Evolutionary conservation across 805 yeast genomes (phyloP).

Genomic region (Candida maesae): DNA sequence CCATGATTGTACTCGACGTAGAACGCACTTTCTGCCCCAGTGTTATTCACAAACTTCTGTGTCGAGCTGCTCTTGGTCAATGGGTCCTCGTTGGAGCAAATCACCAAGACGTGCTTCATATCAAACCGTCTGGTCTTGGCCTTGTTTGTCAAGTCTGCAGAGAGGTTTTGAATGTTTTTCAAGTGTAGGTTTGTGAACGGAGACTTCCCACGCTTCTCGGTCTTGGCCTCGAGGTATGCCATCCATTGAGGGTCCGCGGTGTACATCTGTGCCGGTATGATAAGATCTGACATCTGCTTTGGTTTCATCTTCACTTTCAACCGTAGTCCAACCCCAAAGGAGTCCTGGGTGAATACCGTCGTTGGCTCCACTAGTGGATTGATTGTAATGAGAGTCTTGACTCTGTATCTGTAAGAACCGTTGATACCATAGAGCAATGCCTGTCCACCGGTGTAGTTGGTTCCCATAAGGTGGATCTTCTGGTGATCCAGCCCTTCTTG

Average conservation of each 20-base stretch:
- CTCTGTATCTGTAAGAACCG: conserved; percentile 14
- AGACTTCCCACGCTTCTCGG: neutral
- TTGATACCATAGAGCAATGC: conserved; percentile 18
- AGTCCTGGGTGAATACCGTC: neutral
- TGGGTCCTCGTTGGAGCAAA: conserved; percentile 17
- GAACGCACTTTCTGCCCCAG: conserved; percentile 11
- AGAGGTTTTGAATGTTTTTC: conserved; percentile 4
- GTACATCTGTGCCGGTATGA: conserved; percentile 6
- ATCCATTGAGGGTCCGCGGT: conserved; percentile 15
- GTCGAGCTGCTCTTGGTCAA: conserved; percentile 2
- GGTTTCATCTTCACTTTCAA: conserved; percentile 13
- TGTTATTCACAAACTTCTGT: conserved; percentile 12
- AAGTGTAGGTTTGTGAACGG: conserved; percentile 9
- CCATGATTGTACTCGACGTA: conserved; percentile 20
- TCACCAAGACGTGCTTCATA: conserved; percentile 13
- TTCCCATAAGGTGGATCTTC: conserved; percentile 17
- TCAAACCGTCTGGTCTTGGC: conserved; percentile 6
- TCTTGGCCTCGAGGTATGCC: conserved; percentile 5
- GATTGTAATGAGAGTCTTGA: conserved; percentile 16
- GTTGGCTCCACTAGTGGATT: conserved; percentile 20
- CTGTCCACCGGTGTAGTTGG: conserved; percentile 17
- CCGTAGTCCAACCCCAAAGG: conserved; percentile 5
- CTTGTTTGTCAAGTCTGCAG: conserved; percentile 7
- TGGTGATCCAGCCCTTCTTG: neutral
- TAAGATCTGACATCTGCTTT: conserved; percentile 3